These are phyloP conservation scores for Coemansia sp. DNA, from an alignment of 192 early-diverging fungal species.

Conservation along the genomic window DNA sequence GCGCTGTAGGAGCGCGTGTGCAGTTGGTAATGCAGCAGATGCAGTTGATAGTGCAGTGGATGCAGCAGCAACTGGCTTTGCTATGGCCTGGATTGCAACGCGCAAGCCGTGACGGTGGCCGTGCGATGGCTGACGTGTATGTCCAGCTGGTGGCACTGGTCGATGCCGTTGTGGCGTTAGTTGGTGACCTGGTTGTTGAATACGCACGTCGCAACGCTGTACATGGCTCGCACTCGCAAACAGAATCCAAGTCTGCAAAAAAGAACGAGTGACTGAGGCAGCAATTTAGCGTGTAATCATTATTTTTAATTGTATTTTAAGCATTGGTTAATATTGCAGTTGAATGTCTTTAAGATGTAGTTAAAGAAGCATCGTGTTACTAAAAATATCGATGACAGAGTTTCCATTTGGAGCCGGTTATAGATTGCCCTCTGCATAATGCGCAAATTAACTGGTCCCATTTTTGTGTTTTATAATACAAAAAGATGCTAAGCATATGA, in stretches of 20 bases:
- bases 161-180: constrained; percentile 18
- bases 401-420: too few species aligned
- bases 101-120: constrained; percentile 17
- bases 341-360: too few species aligned
- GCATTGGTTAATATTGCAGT: background rate
- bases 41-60: background rate
- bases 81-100: constrained; percentile 25
- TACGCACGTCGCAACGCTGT: constrained; percentile 33
- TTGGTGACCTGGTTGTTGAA: constrained; percentile 35
- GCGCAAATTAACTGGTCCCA: too few species aligned
- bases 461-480: too few species aligned
- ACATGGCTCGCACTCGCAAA: constrained; percentile 3
- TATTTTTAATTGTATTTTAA: background rate
- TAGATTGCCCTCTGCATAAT: too few species aligned
- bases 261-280: background rate
- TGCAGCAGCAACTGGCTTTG: background rate
- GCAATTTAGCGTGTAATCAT: background rate
- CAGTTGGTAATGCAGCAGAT: background rate
- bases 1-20: background rate
- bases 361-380: too few species aligned
- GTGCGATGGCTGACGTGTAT: constrained; percentile 34
- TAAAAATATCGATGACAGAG: too few species aligned
- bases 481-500: too few species aligned
- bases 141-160: constrained; percentile 24
- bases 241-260: background rate